Evolutionary conservation across 176 grass and related monocot species (phyloP).

Genomic region (Alopecurus myosuroides): DNA sequence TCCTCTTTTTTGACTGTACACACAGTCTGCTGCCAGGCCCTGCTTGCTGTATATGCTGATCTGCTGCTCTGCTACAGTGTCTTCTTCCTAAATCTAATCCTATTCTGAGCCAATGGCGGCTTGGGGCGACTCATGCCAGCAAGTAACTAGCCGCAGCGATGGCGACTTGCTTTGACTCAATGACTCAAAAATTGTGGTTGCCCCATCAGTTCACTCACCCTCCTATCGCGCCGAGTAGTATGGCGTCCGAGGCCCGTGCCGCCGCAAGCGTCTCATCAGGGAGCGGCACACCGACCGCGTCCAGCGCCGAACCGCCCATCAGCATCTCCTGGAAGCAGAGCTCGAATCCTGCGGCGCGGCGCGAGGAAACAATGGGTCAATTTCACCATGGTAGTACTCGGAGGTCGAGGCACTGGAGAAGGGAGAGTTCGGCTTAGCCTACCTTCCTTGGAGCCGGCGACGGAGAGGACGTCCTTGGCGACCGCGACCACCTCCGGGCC

Average conservation of each 20-base stretch:
- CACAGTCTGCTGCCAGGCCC: no score
- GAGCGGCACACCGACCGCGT: slow-evolving; percentile 60
- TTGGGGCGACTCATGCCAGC: no score
- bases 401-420: neutral
- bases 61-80: no score
- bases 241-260: slow-evolving; percentile 50
- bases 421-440: neutral
- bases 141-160: no score
- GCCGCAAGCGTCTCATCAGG: slow-evolving; percentile 63
- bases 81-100: no score
- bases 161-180: no score
- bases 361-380: neutral
- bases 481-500: slow-evolving; percentile 93
- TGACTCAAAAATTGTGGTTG: no score
- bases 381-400: neutral
- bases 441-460: slow-evolving; percentile 65
- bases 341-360: slow-evolving; percentile 40
- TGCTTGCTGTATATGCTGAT: no score
- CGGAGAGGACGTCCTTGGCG: slow-evolving; percentile 79
- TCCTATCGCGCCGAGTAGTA: slow-evolving; percentile 76
- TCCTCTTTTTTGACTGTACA: no score
- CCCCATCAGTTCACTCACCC: slow-evolving; percentile 65
- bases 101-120: no score
- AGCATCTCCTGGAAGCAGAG: slow-evolving; percentile 61
- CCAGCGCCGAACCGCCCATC: slow-evolving; percentile 65